Conservation (phyloP, 768 basidiomycete species). For the Melanogaster broomeanus region DNA sequence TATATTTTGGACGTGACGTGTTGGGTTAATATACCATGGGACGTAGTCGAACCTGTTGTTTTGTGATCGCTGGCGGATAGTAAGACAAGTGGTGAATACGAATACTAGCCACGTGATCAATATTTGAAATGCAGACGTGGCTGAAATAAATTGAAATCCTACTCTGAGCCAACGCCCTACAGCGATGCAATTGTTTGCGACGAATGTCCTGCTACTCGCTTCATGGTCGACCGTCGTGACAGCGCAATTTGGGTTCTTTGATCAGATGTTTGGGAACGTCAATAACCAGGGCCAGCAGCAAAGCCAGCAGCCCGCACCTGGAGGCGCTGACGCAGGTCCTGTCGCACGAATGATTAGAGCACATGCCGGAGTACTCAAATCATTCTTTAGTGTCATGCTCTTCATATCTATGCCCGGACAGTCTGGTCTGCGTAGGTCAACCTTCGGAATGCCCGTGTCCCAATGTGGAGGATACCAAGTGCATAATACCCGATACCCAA, state of each 20-base stretch:
- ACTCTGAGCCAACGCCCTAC: neutral
- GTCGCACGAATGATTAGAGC: slow-evolving; percentile 16
- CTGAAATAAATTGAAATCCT: no score
- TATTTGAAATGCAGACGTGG: no score
- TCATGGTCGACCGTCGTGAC: slow-evolving; percentile 36
- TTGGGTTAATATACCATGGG: no score
- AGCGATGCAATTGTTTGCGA: slow-evolving; percentile 14
- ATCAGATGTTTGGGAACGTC: slow-evolving; percentile 69
- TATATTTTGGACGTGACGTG: no score
- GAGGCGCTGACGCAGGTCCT: slow-evolving; percentile 62
- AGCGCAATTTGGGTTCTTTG: slow-evolving; percentile 81
- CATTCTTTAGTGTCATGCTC: slow-evolving; percentile 65
- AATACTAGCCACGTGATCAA: no score
- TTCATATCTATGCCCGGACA: slow-evolving; percentile 73
- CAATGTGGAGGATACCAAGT: slow-evolving; percentile 73
- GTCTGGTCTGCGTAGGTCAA: slow-evolving; percentile 59
- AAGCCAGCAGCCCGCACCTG: slow-evolving; percentile 47
- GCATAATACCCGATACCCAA: slow-evolving; percentile 62
- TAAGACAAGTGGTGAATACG: no score
- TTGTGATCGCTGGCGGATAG: no score
- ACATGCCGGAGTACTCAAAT: neutral
- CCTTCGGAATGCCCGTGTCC: slow-evolving; percentile 78
- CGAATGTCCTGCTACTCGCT: slow-evolving; percentile 13
- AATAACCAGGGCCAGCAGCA: slow-evolving; percentile 54
- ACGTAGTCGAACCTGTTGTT: no score